Evolutionary conservation across 164 flowering plant species (phyloP), one percentile per base, ranked within the genome.

Genomic region (Annona cherimola): DNA sequence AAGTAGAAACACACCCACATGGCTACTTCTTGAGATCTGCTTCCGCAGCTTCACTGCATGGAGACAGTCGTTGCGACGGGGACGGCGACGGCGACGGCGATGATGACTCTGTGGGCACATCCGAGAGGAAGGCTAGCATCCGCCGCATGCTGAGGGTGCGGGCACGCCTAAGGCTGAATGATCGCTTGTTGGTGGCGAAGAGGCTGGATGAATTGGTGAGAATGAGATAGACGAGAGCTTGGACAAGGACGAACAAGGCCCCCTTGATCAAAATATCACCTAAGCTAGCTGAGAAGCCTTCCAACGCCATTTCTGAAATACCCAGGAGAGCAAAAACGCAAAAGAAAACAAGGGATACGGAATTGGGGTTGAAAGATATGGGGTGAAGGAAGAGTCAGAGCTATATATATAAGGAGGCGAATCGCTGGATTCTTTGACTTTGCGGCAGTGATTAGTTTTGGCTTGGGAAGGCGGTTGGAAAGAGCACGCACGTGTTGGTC

Each of bases 181-280:
- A 72, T 55, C 72, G 71, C 70, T 68, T 63, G 2, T 72, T 64
- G n/a, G 42, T 63, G 67, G 70, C 41, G 73, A 78, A 78, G 61
- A 78, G 26, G 68, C 70, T 76, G 5, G 95, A 88, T 20, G 95
- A 90, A 3, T 84, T 83, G 40, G 88, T 79, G 26, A 90, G 86
- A 67, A 90, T 88, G 50, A 86, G 62, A 69, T 88, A 90, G 19
- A 90, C 91, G 46, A 90, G 71, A 42, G 86, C 88, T 73, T 88
- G 95, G 2, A 90, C 88, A 2, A 86, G 62, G 35, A 83, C 3
- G 78, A 88, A 89, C 74, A 83, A 14, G 42, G 67, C 87, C 7
- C 85, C 79, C 69, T 85, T 84, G 74, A 83, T 14, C 57, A 85
- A 45, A 72, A 46, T 70, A 40, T 79, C 81, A 16, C 69, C 79